These are phyloP conservation scores for Citrus cavaleriei DNA, from an alignment of 345 rosid genomes.

Conservation along the genomic window DNA sequence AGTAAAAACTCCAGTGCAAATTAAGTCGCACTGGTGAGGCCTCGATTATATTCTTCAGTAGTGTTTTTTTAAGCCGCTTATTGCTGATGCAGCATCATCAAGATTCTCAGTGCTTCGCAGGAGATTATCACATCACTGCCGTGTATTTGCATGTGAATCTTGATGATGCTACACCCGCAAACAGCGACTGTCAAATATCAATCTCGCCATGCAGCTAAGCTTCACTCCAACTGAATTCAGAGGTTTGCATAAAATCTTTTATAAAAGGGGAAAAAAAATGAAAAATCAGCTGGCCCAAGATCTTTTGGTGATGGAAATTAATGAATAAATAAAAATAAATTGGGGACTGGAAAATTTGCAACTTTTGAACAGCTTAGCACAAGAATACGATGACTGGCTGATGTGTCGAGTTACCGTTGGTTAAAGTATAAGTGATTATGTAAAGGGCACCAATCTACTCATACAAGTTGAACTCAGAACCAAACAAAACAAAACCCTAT, in stretches of 20 bases:
- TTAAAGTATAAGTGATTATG: conserved; percentile 18
- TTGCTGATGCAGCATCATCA: conserved; percentile 99
- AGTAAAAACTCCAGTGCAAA: not conserved
- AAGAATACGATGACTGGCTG: conserved; percentile 14
- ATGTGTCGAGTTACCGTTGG: conserved; percentile 31
- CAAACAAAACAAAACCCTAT: conserved; percentile 20
- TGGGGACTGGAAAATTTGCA: not conserved
- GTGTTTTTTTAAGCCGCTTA: conserved; percentile 37
- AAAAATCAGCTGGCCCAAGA: not conserved
- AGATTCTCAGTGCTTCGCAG: conserved; percentile 72
- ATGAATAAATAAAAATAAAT: not conserved
- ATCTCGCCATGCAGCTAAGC: conserved; percentile 22
- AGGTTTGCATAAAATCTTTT: not conserved
- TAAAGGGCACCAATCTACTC: conserved; percentile 7
- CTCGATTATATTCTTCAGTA: not conserved
- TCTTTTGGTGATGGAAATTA: not conserved
- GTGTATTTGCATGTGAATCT: conserved; percentile 81
- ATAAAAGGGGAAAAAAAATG: not conserved
- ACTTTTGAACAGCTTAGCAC: conserved; percentile 1
- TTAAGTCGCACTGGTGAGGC: not conserved
- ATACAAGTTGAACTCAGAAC: conserved; percentile 12
- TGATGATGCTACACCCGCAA: conserved; percentile 88
- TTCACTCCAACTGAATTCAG: not conserved
- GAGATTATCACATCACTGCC: conserved; percentile 11
- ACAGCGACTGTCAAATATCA: conserved; percentile 48